Conservation (phyloP, 2,329 filamentous ascomycete genomes). For the Nothophaeocryptopus gaeumannii region DNA sequence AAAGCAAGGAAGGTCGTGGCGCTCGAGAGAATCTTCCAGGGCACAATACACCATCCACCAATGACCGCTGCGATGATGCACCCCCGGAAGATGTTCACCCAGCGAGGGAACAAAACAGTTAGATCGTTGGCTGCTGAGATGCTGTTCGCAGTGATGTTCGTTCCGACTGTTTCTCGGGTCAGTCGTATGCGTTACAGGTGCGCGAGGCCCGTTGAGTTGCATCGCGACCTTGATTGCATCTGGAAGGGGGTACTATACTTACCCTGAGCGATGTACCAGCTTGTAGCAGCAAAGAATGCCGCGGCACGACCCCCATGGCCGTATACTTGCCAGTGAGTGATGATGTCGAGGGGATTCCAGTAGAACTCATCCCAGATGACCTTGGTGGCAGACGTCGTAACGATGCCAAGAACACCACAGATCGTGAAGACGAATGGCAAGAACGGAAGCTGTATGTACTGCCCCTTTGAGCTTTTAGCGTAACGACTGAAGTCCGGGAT, state of each 20-base stretch:
- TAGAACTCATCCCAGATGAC: constrained; percentile 50
- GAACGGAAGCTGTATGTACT: constrained; percentile 35
- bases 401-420: constrained; percentile 54
- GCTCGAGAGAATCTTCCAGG: constrained; percentile 59
- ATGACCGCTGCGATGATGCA: constrained; percentile 47
- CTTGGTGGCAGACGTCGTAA: constrained; percentile 54
- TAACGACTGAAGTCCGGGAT: constrained; percentile 37
- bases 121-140: constrained; percentile 55
- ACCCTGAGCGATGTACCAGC: constrained; percentile 53
- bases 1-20: constrained; percentile 2
- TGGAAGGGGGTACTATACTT: constrained; percentile 29
- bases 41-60: constrained; percentile 55
- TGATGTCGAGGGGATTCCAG: constrained; percentile 23
- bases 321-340: constrained; percentile 11
- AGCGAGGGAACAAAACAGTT: constrained; percentile 50
- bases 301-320: constrained; percentile 21
- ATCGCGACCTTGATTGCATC: too few relatives aligned
- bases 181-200: background rate
- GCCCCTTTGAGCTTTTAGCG: constrained; percentile 24
- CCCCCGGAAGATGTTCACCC: constrained; percentile 43
- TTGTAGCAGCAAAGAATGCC: constrained; percentile 20
- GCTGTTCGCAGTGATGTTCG: constrained; percentile 53
- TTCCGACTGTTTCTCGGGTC: constrained; percentile 31
- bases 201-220: too few relatives aligned
- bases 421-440: constrained; percentile 48